Percentiles rank a stretch among this genome's conserved stretches.
Conservation (phyloP, 108 stramenopile genomes). For the Heterococcus sp. region DNA sequence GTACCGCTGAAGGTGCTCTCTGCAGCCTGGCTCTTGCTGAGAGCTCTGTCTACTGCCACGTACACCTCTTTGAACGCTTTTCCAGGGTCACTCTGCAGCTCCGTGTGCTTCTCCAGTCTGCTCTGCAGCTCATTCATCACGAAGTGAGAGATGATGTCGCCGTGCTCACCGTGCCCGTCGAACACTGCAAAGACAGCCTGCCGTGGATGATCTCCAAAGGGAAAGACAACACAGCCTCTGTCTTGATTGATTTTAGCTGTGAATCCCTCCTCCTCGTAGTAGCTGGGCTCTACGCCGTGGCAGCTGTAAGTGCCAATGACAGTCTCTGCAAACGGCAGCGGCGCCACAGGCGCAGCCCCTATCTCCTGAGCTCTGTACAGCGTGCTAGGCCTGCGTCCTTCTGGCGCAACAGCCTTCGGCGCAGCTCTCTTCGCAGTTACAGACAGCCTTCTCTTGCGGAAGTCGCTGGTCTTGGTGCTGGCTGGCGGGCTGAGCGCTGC, state of each 20-base stretch:
- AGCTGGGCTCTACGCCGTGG: constrained; percentile 92
- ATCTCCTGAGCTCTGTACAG: constrained; percentile 44
- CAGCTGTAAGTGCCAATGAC: constrained; percentile 78
- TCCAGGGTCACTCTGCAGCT: constrained; percentile 2
- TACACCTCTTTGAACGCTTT: constrained; percentile 67
- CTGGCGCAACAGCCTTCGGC: constrained; percentile 1
- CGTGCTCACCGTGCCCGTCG: constrained; percentile 53
- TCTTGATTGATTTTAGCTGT: constrained; percentile 94
- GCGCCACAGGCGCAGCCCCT: constrained; percentile 21
- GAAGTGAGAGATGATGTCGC: constrained; percentile 81
- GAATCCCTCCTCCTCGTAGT: constrained; percentile 55
- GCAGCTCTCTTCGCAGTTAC: constrained; percentile 9
- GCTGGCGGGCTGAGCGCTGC: not conserved
- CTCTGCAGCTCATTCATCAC: constrained; percentile 75
- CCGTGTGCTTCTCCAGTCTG: constrained; percentile 62
- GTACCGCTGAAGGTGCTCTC: constrained; percentile 75
- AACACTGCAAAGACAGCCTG: constrained; percentile 79
- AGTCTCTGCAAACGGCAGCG: constrained; percentile 43
- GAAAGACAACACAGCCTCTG: constrained; percentile 83
- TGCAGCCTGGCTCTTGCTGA: constrained; percentile 48
- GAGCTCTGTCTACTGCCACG: constrained; percentile 69
- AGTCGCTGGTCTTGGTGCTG: not conserved
- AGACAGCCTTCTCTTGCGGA: constrained; percentile 35
- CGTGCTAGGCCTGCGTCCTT: not conserved
- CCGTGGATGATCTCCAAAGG: constrained; percentile 66